These are phyloP conservation scores for Aspergillus affinis DNA, from an alignment of 495 filamentous ascomycete genomes.

Conservation along the genomic window DNA sequence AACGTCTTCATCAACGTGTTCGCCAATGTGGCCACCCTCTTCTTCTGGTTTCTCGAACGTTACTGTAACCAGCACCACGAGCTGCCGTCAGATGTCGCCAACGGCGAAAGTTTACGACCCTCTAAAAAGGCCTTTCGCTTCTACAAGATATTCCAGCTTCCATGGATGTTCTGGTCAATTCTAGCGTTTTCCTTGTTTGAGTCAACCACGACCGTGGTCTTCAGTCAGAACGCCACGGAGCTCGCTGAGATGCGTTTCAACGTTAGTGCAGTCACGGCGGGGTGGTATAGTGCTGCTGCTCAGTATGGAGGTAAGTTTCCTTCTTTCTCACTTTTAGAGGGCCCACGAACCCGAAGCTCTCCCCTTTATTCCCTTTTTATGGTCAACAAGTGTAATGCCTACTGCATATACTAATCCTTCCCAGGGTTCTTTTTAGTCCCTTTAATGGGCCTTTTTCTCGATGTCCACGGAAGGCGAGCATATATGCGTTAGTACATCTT, in stretches of 20 bases:
- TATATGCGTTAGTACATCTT: not conserved
- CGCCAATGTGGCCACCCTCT: not conserved
- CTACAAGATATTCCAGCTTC: not conserved
- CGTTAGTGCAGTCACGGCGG: not conserved
- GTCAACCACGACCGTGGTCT: not conserved
- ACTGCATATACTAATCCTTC: not conserved
- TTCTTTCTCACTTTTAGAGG: not conserved
- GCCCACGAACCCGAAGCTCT: not conserved
- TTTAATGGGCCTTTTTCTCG: not conserved
- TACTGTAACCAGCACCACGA: not conserved
- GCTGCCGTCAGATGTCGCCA: not conserved
- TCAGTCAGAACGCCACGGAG: not conserved
- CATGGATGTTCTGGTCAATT: not conserved
- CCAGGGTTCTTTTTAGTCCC: not conserved
- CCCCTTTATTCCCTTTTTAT: not conserved
- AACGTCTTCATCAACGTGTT: not conserved
- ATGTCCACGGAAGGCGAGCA: not conserved
- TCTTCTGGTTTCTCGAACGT: not conserved
- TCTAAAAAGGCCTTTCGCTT: not conserved
- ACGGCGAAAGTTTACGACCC: not conserved
- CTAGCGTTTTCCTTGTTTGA: not conserved
- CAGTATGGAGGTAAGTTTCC: not conserved
- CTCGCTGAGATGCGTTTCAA: not conserved
- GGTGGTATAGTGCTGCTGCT: not conserved
- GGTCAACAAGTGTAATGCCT: too few species aligned